These are phyloP conservation scores for Fusarium buxicola DNA, from an alignment of 2,329 filamentous ascomycete genomes.

Conservation along the genomic window DNA sequence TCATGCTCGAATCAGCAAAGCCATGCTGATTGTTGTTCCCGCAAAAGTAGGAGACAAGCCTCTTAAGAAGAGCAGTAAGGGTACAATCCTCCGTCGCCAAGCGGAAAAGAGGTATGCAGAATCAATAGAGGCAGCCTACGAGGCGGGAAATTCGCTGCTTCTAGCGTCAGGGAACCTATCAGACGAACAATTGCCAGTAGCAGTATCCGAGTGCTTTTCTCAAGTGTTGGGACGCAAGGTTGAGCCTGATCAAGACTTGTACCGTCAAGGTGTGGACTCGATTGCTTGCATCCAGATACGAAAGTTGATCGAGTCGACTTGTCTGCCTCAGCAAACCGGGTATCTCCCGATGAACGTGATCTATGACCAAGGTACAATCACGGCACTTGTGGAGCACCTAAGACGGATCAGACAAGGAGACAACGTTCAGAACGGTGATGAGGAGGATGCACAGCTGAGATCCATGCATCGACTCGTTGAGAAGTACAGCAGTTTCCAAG, in stretches of 20 bases:
- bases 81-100: constrained; percentile 64
- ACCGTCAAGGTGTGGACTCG: constrained; percentile 70
- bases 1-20: constrained; percentile 61
- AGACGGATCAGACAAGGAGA: background rate
- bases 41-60: constrained; percentile 25
- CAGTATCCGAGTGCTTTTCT: constrained; percentile 50
- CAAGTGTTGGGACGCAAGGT: constrained; percentile 46
- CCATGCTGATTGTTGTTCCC: constrained; percentile 63
- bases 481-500: constrained; percentile 23
- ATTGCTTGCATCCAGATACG: constrained; percentile 66
- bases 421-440: background rate
- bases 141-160: constrained; percentile 4
- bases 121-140: constrained; percentile 61
- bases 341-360: constrained; percentile 67
- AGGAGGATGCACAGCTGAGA: background rate
- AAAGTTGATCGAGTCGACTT: constrained; percentile 45
- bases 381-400: constrained; percentile 43
- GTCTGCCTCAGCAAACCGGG: constrained; percentile 21
- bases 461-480: constrained; percentile 15
- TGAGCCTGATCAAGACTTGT: constrained; percentile 62
- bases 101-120: constrained; percentile 62
- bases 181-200: constrained; percentile 51
- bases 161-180: constrained; percentile 28
- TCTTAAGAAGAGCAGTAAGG: constrained; percentile 72
- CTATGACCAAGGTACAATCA: constrained; percentile 68